Base-by-base conservation (phyloP, 192 early-diverging fungal genomes). In the Coemansia sp. region DNA sequence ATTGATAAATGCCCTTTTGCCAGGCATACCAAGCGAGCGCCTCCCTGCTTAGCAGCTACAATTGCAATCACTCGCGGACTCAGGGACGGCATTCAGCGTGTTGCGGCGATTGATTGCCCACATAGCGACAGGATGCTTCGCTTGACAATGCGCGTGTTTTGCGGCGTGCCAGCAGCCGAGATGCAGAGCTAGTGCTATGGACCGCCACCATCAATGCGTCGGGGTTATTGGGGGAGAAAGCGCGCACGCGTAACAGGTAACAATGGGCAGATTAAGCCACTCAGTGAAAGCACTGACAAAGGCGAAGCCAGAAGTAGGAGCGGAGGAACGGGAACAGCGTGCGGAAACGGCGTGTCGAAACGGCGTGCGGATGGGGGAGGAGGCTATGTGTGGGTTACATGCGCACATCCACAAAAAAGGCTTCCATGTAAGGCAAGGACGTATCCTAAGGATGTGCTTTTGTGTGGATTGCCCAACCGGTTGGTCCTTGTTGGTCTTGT, bases 251-350 rank as follows among this genome's bases (percentile, higher is more conserved):
- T 18, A 59, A 41, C 36, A 59, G 19, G 57, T 15, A 41, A 40
- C 57, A 59, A 54, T 18, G 51, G 57, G 39, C 57, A 9, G 57
- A 41, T 59, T 37, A 59, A 59, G 57, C 57, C 57, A 59, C 57
- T 37, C 39, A 19, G 40, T 37, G 13, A 18, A 37, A 41, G 12
- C 39, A 32, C 32, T 32, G 32, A 32, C 32, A 32, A 32, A 2
- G 32, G 32, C 32, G 32, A 32, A 32, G 32, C 32, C 32, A 32
- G 32, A 32, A 32, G 32, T 4, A 32, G 32, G 32, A 32, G 1
- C 32, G 32, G 32, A 40, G 37, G 13, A 37, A 13, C 57, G 57
- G 57, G 37, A 40, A 37, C 13, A 37, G 57, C 39, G 39, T 54
- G 15, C 21, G 51, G 51, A 54, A 32, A 32, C 32, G 32, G 32